Evolutionary conservation across 441 rosid species (phyloP), one percentile per base, ranked within the genome.

Genomic region (Bocquillonia castaneifolia): DNA sequence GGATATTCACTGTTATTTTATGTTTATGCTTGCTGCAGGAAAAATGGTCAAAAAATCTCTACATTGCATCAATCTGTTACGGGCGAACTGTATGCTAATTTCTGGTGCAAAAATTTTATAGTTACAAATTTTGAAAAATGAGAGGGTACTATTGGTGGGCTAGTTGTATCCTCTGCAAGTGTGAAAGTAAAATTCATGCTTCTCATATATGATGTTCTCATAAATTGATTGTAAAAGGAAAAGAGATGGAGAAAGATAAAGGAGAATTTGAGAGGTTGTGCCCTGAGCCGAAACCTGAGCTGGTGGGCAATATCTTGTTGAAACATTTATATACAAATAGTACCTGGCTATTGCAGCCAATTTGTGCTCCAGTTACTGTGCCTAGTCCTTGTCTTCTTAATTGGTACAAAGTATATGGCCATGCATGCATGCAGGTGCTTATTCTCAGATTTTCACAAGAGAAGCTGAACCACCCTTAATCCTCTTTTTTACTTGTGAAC

Each of bases 31-130:
- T 68, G 28, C 66, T 72, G 74, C 82, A 87, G 96, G 91, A 86
- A 52, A 90, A 90, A 78, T 90, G 91, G 96, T 72, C 90, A 0
- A 90, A 87, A 73, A 90, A 88, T 78, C 88, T 88, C 72, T 90
- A 88, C 80, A 82, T 90, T 68, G 91, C 91, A 71, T 83, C 93
- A 15, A 83, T 90, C 64, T 88, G 93, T 73, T 85, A 87, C 47
- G 92, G 96, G 60, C 72, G 92, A 73, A 89, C 92, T 0, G 91
- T 85, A 32, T 85, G 88, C 86, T 86, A 78, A 84, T 45, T 52
- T 59, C 37, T 18, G 60, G 59, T 1, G 66, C 10, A 42, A 53
- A 40, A n/a, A 9, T 44, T 67, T 23, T 10, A 71, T 31, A 37
- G 75, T 54, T 71, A 32, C 39, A 72, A 57, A 68, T 44, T 80